phyloP scores from a whole-genome alignment of 2,329 filamentous ascomycete genomes.

The Ophiostoma himal-ulmi region DNA sequence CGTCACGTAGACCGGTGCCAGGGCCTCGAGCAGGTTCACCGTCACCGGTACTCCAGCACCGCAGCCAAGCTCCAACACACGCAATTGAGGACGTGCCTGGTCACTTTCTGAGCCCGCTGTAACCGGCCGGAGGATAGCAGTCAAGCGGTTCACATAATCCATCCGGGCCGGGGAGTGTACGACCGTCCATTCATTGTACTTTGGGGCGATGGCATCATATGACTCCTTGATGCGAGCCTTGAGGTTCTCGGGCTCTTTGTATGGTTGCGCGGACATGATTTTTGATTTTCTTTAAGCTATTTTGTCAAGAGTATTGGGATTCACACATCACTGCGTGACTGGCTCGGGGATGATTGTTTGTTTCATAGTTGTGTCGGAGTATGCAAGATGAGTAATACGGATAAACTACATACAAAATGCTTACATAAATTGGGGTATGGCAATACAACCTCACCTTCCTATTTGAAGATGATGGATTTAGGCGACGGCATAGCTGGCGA shows the following conservation, averaged over 20 bases:
- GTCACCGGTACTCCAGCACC: neutral
- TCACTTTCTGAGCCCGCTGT: too few relatives aligned
- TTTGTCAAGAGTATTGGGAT: too few relatives aligned
- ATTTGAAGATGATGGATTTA: neutral
- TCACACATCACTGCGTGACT: too few relatives aligned
- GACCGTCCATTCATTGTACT: conserved; percentile 39
- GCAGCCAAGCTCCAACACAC: neutral
- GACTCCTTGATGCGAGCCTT: conserved; percentile 34
- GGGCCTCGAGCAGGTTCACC: neutral
- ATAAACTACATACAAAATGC: neutral
- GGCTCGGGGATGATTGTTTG: neutral
- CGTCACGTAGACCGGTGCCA: neutral
- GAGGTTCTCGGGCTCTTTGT: conserved; percentile 29
- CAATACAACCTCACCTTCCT: neutral
- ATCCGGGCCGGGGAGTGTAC: conserved; percentile 28
- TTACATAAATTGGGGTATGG: neutral
- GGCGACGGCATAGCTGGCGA: neutral
- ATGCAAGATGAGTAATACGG: neutral
- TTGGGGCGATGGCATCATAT: conserved; percentile 35
- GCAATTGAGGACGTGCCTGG: neutral
- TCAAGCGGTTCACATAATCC: neutral
- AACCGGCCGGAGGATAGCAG: neutral
- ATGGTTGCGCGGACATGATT: neutral
- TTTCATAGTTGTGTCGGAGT: neutral
- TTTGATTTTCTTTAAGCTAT: too few relatives aligned